Evolutionary conservation across 2,329 filamentous ascomycete genomes (phyloP).

Genomic region (Neoscytalidium dimidiatum): DNA sequence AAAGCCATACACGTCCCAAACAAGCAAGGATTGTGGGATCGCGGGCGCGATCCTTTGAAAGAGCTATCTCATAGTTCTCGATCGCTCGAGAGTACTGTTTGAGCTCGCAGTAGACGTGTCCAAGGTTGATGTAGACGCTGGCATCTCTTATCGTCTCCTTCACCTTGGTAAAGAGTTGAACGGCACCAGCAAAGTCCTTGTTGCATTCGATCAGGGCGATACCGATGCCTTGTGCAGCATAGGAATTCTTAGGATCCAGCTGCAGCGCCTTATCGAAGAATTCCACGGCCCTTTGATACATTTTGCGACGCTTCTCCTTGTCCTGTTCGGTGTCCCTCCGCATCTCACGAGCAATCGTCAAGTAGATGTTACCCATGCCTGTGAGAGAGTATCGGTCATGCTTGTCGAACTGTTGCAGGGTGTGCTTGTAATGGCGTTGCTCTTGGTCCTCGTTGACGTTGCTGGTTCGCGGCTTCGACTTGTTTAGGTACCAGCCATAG

Average conservation of each 20-base stretch:
- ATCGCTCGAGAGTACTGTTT: conserved; percentile 90
- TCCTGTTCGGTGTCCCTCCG: conserved; percentile 85
- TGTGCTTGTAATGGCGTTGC: conserved; percentile 94
- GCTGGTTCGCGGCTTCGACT: conserved; percentile 76
- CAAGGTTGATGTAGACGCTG: conserved; percentile 88
- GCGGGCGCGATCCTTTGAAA: conserved; percentile 75
- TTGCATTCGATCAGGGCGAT: conserved; percentile 94
- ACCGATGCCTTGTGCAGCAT: conserved; percentile 92
- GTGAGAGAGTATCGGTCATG: conserved; percentile 96
- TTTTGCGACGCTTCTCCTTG: conserved; percentile 83
- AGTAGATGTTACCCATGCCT: conserved; percentile 94
- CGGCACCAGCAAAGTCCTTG: conserved; percentile 79
- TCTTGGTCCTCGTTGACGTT: conserved; percentile 89
- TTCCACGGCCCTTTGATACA: conserved; percentile 89
- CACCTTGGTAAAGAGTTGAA: conserved; percentile 87
- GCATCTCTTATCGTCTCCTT: conserved; percentile 87
- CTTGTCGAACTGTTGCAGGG: conserved; percentile 90
- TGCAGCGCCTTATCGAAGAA: conserved; percentile 98
- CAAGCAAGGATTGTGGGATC: conserved; percentile 82
- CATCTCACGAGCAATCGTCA: conserved; percentile 90
- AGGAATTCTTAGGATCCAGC: conserved; percentile 92
- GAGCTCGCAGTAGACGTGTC: conserved; percentile 88
- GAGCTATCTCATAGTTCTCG: conserved; percentile 87
- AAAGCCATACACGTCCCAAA: conserved; percentile 83
- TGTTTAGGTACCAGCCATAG: conserved; percentile 94